Base-by-base conservation (phyloP, 192 early-diverging fungal species). In the Backusella morwellensis region DNA sequence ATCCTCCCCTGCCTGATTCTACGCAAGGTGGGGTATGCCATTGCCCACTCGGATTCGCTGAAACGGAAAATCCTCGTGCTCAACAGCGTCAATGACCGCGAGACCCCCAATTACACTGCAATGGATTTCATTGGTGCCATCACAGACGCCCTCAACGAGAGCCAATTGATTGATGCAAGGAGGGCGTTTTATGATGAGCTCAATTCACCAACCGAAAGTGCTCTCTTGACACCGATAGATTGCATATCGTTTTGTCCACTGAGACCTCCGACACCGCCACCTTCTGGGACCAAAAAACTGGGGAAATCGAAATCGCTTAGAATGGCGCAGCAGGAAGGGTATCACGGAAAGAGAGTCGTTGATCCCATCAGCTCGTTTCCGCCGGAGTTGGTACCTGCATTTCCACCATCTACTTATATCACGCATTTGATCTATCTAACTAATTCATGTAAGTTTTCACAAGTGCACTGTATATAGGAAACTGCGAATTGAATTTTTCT, bases 1-100 rank as follows among this genome's bases (percentile, higher is more conserved):
- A 87, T 93, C 66, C 81, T 92, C 6, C 93, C 92, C 0, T 91
- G 90, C 73, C 72, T 94, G 17, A 86, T 94, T 56, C 76, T 94
- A 26, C 88, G 88, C 12, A 89, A 87, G 15, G 86, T 92, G 0
- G 92, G 91, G 0, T 84, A 87, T 11, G 81, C 88, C 1, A 87
- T 93, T 52, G 88, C 86, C 8, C 81, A 90, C 23, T 88, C 87
- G 0, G 41, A 72, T n/a, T 77, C 80, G 26, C 78, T 89, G 40
- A 75, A 80, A 44, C 80, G 84, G 70, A 94, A 94, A 75, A 81
- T 94, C 38, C 81, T 93, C 19, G 80, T 94, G 34, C 78, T 94
- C 12, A 93, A 93, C 70, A 88, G 92, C 0, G 83, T 86, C 12
- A 85, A 85, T 75, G 93, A 93, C 56, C 84, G 92, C 21, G 91